Percentiles rank a stretch among this genome's conserved stretches.
phyloP scores from a whole-genome alignment of 345 rosid species.

The Brassica juncea region DNA sequence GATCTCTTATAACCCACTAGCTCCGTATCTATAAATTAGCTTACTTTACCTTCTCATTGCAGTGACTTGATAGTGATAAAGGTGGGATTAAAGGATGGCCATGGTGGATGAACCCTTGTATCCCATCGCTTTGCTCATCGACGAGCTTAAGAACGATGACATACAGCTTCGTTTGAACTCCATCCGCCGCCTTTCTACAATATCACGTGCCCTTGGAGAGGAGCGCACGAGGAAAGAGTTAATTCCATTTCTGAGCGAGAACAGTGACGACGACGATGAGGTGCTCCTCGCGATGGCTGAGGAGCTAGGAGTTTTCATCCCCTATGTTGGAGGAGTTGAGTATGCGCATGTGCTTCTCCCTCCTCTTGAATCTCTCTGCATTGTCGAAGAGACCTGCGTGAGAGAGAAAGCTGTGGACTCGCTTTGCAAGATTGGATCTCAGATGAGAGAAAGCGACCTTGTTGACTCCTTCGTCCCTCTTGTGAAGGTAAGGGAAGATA shows the following conservation, averaged over 20 bases:
- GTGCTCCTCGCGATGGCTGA: background rate
- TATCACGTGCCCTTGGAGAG: background rate
- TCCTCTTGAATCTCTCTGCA: background rate
- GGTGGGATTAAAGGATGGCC: slow-evolving; percentile 50
- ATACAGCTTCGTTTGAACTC: slow-evolving; percentile 90
- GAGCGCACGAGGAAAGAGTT: background rate
- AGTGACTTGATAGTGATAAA: slow-evolving; percentile 13
- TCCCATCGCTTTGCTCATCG: slow-evolving; percentile 85
- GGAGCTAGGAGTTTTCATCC: background rate
- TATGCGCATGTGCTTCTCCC: background rate
- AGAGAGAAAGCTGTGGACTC: background rate
- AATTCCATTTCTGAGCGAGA: background rate
- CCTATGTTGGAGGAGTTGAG: background rate
- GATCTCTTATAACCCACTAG: background rate
- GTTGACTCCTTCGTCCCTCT: slow-evolving; percentile 77
- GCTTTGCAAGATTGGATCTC: background rate
- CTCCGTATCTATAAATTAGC: background rate
- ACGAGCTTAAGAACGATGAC: slow-evolving; percentile 91
- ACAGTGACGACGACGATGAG: background rate
- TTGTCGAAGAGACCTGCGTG: background rate
- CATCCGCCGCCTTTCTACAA: slow-evolving; percentile 66
- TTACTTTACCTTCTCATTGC: background rate
- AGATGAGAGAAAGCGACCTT: slow-evolving; percentile 46
- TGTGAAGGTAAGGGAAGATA: slow-evolving; percentile 40
- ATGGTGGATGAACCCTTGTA: slow-evolving; percentile 83